Evolutionary conservation across 371 early-diverging fungal species (phyloP), one percentile per base, ranked within the genome.

Genomic region (Apophysomyces variabilis): DNA sequence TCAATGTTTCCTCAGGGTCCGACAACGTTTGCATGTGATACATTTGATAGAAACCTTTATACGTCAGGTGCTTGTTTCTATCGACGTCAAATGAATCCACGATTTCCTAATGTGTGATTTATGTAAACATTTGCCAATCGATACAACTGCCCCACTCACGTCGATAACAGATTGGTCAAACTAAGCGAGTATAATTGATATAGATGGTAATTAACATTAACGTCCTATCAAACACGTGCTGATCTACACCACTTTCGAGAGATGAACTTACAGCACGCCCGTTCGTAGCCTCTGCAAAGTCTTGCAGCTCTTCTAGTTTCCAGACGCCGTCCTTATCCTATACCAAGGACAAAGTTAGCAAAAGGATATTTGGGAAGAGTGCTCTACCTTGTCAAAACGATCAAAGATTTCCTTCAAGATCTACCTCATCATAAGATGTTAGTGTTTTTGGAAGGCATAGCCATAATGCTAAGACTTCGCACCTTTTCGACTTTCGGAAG

Each of bases 1-100:
- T 89, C 77, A 90, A 84, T 13, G 92, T 92, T 70, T 89, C 91
- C 68, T 85, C 87, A 43, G 87, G 87, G 39, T 92, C 92, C 45
- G 80, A 80, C 14, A 83, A 65, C 1, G 90, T 88, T 71, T 90
- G 91, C 68, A 89, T 74, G 66, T 89, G 87, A 74, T 88, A 89
- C 88, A 92, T 88, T 73, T 92, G 86, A 61, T 90, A 67, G 69
- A 91, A 91, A 5, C 93, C 91, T 45, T 80, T 75, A 46, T 71
- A 74, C 2, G 89, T 87, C 60, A 92, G 66, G 32, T 85, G 65
- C 36, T 86, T 84, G 37, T 85, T 71, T 18, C 72, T 74, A 63
- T 85, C 83, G 37, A 83, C 70, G 67, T 88, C 85, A 73, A 92
- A 85, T 21, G 76, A 84, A 45, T 84, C 84, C 14, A 72, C 69